Evolutionary conservation across 164 flowering plant genomes (phyloP).

Genomic region (Akebia trifoliata): DNA sequence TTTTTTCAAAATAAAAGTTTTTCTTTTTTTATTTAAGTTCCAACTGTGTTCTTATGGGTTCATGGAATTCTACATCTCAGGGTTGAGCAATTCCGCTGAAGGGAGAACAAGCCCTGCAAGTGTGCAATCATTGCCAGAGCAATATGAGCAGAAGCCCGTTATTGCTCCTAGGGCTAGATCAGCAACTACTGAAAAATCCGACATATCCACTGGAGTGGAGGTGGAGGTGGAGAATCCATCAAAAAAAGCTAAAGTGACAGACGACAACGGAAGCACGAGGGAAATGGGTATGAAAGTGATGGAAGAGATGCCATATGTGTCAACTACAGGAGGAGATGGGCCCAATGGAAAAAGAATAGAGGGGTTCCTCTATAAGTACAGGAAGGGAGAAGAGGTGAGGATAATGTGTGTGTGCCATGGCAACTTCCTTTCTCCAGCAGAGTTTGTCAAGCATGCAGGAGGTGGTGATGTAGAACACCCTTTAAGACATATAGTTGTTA

Average conservation of each 20-base stretch:
- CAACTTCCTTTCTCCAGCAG: conserved; percentile 64
- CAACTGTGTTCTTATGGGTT: too few species aligned
- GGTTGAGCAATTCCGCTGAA: conserved; percentile 30
- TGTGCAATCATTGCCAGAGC: conserved; percentile 22
- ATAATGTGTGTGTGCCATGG: conserved; percentile 95
- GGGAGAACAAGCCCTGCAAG: conserved; percentile 31
- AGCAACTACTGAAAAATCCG: conserved; percentile 10
- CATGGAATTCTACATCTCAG: conserved; percentile 10
- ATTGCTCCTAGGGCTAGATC: conserved; percentile 2
- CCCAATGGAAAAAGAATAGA: conserved; percentile 63
- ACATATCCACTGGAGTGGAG: conserved; percentile 5
- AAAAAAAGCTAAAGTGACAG: conserved; percentile 3
- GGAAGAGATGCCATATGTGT: conserved; percentile 76
- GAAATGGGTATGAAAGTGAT: too few species aligned
- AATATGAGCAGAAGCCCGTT: conserved; percentile 21
- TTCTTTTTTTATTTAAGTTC: not conserved
- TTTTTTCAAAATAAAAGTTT: too few species aligned
- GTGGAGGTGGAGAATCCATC: conserved; percentile 13
- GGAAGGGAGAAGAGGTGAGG: conserved; percentile 70
- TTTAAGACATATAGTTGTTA: conserved; percentile 69
- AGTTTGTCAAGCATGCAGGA: conserved; percentile 87
- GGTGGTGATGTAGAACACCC: conserved; percentile 76
- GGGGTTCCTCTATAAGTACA: conserved; percentile 69
- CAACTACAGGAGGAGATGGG: conserved; percentile 64
- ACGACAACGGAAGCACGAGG: too few species aligned